Evolutionary conservation across 1,284 basidiomycete species (phyloP).

Genomic region (Ustilago loliicola): DNA sequence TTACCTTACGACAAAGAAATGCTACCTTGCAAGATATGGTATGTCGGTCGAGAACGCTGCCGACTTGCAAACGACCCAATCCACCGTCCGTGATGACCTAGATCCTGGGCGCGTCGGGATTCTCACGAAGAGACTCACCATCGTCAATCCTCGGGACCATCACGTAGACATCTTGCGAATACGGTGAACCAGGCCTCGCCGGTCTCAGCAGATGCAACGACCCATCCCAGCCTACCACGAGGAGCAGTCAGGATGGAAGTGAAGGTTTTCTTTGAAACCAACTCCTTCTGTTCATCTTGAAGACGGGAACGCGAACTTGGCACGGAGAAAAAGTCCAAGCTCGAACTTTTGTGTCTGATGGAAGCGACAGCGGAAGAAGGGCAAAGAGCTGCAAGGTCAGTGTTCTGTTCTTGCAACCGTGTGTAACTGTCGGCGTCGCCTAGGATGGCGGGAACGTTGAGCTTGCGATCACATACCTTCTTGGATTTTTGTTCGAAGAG

Average conservation of each 20-base stretch:
- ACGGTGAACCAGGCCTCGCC: conserved; percentile 48
- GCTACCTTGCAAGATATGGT: background rate
- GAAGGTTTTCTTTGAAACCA: conserved; percentile 25
- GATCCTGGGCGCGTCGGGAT: conserved; percentile 58
- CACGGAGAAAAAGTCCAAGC: conserved; percentile 57
- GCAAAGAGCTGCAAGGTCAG: background rate
- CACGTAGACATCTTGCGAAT: conserved; percentile 34
- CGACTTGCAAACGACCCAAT: conserved; percentile 55
- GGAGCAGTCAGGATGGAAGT: conserved; percentile 39
- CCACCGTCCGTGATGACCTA: conserved; percentile 46
- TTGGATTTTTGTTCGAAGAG: conserved; percentile 60
- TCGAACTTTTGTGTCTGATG: conserved; percentile 61
- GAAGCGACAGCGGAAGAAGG: background rate
- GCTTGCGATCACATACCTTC: conserved; percentile 44
- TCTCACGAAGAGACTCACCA: conserved; percentile 55
- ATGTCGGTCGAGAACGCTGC: conserved; percentile 56
- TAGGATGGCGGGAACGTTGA: background rate
- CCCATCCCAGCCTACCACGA: conserved; percentile 41
- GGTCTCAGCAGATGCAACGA: conserved; percentile 47
- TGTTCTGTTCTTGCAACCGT: background rate
- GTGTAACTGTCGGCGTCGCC: background rate
- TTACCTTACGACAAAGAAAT: conserved; percentile 9
- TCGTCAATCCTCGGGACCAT: conserved; percentile 45
- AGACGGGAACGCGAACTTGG: conserved; percentile 64
- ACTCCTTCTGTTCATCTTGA: conserved; percentile 52